Evolutionary conservation across 2,329 filamentous ascomycete species (phyloP), one percentile per base, ranked within the genome.

Genomic region (Ophiostoma himal-ulmi): DNA sequence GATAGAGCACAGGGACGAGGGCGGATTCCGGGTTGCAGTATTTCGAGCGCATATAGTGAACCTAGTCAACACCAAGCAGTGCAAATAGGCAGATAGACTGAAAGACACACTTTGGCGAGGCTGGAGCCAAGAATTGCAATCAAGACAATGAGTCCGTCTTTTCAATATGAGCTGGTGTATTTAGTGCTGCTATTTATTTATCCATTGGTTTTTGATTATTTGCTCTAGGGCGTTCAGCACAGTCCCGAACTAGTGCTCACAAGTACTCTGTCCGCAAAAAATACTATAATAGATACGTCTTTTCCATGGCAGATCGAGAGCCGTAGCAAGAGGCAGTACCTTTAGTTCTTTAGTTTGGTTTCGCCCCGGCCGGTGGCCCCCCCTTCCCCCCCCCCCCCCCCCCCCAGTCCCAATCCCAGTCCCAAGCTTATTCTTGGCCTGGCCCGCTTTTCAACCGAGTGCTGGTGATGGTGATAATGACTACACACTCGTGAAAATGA

Each of bases 381-480:
- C 54, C n/a, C n/a, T n/a, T n/a, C n/a, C 54, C 54, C 54, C n/a
- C 54, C 54, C 54, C 54, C 34, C 44, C 44, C 44, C 44, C 41
- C 44, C 44, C 44, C 44, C 17, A 44, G 41, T 44, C 41, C 11
- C 41, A 44, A 44, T 44, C 44, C 44, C 44, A 48, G 17, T 48
- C 44, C 44, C 44, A 48, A 65, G 62, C 62, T 65, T 65, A 65
- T 67, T 41, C 37, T 41, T 67, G 65, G 65, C 65, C 37, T 48
- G 36, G 65, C 65, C 64, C 65, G 26, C 65, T 67, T 67, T 30
- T 26, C 20, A 66, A 26, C 65, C 36, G 65, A 48, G 37, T 67
- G 64, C 26, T 41, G 37, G 64, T 66, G 64, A 37, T 66, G 65
- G 65, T 67, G 65, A 67, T 67, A 67, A 26, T 67, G 65, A 67